phyloP scores from a whole-genome alignment of 257 asterid genomes.

The Penstemon newberryi region DNA sequence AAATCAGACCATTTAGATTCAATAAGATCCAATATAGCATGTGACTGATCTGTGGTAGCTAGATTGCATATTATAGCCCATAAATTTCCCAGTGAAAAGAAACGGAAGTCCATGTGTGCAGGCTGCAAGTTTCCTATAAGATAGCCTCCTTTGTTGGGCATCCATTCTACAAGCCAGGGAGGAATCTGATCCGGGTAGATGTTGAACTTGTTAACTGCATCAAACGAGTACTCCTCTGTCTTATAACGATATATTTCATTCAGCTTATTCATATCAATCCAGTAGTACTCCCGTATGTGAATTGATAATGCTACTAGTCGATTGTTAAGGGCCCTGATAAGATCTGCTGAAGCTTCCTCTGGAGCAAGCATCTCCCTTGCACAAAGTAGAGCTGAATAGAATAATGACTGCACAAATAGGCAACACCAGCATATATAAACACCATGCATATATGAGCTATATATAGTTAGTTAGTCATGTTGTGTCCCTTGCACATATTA shows the following conservation, averaged over 20 bases:
- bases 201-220: slow-evolving; percentile 81
- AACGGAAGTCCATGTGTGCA: slow-evolving; percentile 87
- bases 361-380: slow-evolving; percentile 81
- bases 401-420: slow-evolving; percentile 54
- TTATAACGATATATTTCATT: slow-evolving; percentile 78
- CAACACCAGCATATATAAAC: slow-evolving; percentile 5
- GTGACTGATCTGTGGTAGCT: slow-evolving; percentile 68
- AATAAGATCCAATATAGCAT: slow-evolving; percentile 70
- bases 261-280: slow-evolving; percentile 72
- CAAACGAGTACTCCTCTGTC: slow-evolving; percentile 79
- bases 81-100: slow-evolving; percentile 74
- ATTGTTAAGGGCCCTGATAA: slow-evolving; percentile 60
- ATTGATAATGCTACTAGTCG: slow-evolving; percentile 75
- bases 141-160: slow-evolving; percentile 72
- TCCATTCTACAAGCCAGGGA: slow-evolving; percentile 86
- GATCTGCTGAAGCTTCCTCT: slow-evolving; percentile 67
- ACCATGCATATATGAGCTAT: background rate
- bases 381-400: slow-evolving; percentile 71
- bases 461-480: background rate
- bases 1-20: slow-evolving; percentile 78
- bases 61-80: slow-evolving; percentile 73
- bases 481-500: background rate
- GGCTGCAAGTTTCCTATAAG: slow-evolving; percentile 84
- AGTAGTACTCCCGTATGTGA: slow-evolving; percentile 79
- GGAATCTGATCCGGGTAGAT: slow-evolving; percentile 87